These are phyloP conservation scores for Candida schatavii DNA, from an alignment of 805 yeast species.

Conservation along the genomic window DNA sequence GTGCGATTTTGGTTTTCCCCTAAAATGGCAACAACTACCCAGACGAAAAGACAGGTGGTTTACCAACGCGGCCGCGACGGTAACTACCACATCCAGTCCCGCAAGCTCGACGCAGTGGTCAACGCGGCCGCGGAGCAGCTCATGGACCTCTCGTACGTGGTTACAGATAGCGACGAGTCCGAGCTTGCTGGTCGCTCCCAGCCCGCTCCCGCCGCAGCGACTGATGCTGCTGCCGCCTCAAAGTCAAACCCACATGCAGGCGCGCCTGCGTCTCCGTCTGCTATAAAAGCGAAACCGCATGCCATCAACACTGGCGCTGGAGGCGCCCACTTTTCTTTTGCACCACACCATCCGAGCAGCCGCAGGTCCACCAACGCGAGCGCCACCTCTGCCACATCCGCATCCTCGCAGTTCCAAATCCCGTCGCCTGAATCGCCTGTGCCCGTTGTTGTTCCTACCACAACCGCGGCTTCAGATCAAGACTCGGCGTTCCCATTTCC, in stretches of 20 bases:
- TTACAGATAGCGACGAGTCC: no score
- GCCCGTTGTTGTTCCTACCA: no score
- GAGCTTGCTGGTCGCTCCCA: no score
- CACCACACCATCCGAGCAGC: no score
- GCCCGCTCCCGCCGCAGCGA: no score
- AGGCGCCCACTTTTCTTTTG: no score
- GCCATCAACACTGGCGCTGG: no score
- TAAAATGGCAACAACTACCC: constrained; percentile 16
- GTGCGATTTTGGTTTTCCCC: background rate
- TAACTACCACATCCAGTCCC: constrained; percentile 28
- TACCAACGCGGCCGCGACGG: constrained; percentile 40
- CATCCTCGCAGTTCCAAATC: background rate
- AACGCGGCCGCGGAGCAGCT: background rate
- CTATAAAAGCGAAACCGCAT: background rate
- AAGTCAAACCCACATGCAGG: constrained; percentile 1
- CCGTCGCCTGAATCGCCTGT: background rate
- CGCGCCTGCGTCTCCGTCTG: background rate
- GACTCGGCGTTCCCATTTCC: no score
- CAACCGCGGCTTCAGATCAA: no score
- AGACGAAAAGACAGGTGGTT: constrained; percentile 27
- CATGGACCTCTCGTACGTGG: background rate
- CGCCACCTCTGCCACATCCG: no score
- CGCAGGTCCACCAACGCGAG: no score
- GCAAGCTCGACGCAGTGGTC: background rate
- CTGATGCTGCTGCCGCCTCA: background rate